Evolutionary conservation across 192 early-diverging fungal genomes (phyloP).

Genomic region (Podila epigama): DNA sequence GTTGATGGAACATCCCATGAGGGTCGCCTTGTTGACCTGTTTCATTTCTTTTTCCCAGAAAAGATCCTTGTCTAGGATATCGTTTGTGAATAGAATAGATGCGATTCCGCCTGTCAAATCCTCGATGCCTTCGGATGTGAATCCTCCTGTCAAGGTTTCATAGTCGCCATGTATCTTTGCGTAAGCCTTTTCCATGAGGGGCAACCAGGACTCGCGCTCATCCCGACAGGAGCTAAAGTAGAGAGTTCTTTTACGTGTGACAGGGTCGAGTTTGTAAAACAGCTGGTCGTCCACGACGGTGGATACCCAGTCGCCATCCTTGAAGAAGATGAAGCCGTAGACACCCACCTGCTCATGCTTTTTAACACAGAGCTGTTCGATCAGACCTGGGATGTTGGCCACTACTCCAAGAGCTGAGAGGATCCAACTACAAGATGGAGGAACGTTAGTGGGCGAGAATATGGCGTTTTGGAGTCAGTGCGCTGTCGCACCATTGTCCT

Average conservation of each 20-base stretch:
- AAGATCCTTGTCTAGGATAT: slow-evolving; percentile 59
- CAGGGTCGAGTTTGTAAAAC: slow-evolving; percentile 33
- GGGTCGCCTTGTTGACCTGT: slow-evolving; percentile 46
- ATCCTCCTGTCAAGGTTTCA: slow-evolving; percentile 53
- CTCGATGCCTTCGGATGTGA: slow-evolving; percentile 57
- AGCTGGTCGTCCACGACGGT: slow-evolving; percentile 63
- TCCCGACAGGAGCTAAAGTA: slow-evolving; percentile 51
- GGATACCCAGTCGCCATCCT: slow-evolving; percentile 64
- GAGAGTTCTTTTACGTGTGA: slow-evolving; percentile 5
- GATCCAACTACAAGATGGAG: slow-evolving; percentile 55
- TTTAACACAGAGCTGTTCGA: slow-evolving; percentile 59
- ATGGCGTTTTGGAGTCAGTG: no score
- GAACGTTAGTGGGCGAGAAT: no score
- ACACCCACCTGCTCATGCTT: slow-evolving; percentile 61
- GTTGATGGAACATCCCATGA: slow-evolving; percentile 51
- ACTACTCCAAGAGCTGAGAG: slow-evolving; percentile 54
- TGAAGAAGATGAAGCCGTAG: slow-evolving; percentile 67
- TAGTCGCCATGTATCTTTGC: slow-evolving; percentile 66
- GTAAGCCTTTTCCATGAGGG: slow-evolving; percentile 68
- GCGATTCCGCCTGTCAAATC: slow-evolving; percentile 64
- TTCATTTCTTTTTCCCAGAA: slow-evolving; percentile 65
- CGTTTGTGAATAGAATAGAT: slow-evolving; percentile 37
- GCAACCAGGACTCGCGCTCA: slow-evolving; percentile 62
- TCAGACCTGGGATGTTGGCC: slow-evolving; percentile 52
- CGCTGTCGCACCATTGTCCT: no score